Percentiles rank a stretch among this genome's conserved stretches.
phyloP scores from a whole-genome alignment of 2,329 filamentous ascomycete species.

The Aspergillus flavus region DNA sequence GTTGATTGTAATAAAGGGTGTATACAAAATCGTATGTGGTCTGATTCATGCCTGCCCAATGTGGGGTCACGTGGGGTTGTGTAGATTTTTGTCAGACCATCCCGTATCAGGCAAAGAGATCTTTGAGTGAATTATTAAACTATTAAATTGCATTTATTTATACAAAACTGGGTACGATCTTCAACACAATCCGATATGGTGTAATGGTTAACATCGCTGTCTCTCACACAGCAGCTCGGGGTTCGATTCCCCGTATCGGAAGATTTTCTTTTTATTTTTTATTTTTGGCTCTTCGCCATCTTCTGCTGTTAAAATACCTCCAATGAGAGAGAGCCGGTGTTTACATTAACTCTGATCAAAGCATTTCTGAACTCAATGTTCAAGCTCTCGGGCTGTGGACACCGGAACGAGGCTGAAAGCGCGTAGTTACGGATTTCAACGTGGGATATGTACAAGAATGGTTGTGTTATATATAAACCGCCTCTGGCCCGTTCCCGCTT shows the following conservation, averaged over 20 bases:
- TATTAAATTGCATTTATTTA: not conserved
- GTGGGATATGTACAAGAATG: no score
- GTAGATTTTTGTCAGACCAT: not conserved
- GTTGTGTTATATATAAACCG: no score
- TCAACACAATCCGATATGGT: not conserved
- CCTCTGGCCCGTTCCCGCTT: no score
- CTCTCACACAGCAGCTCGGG: constrained; percentile 7
- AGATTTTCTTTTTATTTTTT: not conserved
- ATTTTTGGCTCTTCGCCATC: not conserved
- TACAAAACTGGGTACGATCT: fast-evolving
- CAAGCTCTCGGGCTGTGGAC: no score
- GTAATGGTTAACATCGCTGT: constrained; percentile 7
- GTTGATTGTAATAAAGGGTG: not conserved
- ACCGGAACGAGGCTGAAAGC: no score
- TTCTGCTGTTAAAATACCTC: not conserved
- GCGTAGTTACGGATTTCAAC: no score
- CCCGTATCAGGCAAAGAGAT: not conserved
- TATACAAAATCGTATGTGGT: not conserved
- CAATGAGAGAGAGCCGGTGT: fast-evolving
- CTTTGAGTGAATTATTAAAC: not conserved
- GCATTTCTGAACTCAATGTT: no score
- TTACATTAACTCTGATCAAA: not conserved
- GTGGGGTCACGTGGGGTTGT: not conserved
- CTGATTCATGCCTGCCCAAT: not conserved
- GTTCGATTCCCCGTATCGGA: constrained; percentile 7